phyloP scores from a whole-genome alignment of 140 eudicot genomes.

The Stevia rebaudiana region DNA sequence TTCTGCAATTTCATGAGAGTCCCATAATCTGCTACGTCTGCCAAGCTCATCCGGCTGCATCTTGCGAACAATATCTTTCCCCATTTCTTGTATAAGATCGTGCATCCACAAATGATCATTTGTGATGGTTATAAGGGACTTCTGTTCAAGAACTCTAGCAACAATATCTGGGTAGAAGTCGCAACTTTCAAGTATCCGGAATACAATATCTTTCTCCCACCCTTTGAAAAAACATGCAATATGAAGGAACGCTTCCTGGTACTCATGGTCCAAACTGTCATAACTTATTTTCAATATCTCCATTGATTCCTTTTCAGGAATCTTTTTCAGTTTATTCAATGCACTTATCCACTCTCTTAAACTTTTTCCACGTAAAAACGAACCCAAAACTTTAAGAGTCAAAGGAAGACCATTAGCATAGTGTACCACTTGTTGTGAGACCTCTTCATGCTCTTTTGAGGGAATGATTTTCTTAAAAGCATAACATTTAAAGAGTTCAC shows the following conservation, averaged over 20 bases:
- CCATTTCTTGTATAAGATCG: conserved; percentile 33
- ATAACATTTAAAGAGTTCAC: conserved; percentile 13
- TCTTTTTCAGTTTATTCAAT: conserved; percentile 6
- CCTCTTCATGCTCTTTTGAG: background rate
- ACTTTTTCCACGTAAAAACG: conserved; percentile 12
- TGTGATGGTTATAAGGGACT: conserved; percentile 14
- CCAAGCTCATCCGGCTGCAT: conserved; percentile 17
- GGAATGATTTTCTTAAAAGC: conserved; percentile 10
- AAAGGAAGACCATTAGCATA: conserved; percentile 29
- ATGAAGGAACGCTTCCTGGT: conserved; percentile 25
- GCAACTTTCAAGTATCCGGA: conserved; percentile 21
- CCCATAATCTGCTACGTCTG: conserved; percentile 23
- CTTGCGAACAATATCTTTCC: conserved; percentile 17
- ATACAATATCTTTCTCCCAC: conserved; percentile 11
- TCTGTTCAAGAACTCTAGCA: conserved; percentile 20
- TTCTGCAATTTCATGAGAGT: conserved; percentile 14
- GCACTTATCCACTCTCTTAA: conserved; percentile 12
- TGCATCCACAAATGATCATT: conserved; percentile 23
- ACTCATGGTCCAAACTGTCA: conserved; percentile 11
- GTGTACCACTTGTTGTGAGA: conserved; percentile 6
- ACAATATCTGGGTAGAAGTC: conserved; percentile 14
- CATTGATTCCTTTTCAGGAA: conserved; percentile 11
- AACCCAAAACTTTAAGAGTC: conserved; percentile 32
- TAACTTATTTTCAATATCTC: conserved; percentile 17
- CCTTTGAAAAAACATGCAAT: conserved; percentile 31